These are phyloP conservation scores for Zygnema circumcarinatum DNA, from an alignment of 139 green algal species.

Conservation along the genomic window DNA sequence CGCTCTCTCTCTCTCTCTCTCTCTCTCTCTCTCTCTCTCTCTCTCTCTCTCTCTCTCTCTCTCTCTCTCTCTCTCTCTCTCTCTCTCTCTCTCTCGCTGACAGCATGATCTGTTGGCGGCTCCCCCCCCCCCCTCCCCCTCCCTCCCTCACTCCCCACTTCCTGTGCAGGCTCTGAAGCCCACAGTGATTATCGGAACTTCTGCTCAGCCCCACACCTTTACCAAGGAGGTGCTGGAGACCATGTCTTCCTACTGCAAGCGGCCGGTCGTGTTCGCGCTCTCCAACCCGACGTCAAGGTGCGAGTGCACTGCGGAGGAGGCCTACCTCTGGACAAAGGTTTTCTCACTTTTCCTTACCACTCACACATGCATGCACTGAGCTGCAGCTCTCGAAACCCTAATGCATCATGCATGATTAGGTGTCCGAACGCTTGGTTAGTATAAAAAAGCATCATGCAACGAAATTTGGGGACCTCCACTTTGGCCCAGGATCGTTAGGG, in stretches of 20 bases:
- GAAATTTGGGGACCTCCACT: background rate
- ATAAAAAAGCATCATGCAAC: no score
- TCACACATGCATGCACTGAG: background rate
- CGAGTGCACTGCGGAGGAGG: conserved; percentile 80
- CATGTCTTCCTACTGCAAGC: conserved; percentile 47
- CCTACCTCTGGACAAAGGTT: conserved; percentile 41
- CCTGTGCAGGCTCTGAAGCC: conserved; percentile 51
- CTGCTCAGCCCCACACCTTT: conserved; percentile 30
- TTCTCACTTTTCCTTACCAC: background rate
- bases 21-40: background rate
- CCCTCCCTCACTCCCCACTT: no score
- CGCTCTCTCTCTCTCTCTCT: background rate
- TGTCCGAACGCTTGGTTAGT: background rate
- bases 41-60: background rate
- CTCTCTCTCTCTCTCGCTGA: no score
- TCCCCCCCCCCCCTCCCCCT: background rate
- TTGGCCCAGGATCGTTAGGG: background rate
- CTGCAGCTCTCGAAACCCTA: background rate
- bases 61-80: background rate
- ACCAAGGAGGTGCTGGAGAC: conserved; percentile 48
- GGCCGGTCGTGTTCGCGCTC: conserved; percentile 89
- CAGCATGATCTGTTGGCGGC: background rate
- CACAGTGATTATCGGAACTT: conserved; percentile 54
- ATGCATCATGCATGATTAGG: background rate
- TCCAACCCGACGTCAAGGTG: conserved; percentile 87